phyloP scores from a whole-genome alignment of 139 green algal genomes.

The Yamagishiella unicocca region DNA sequence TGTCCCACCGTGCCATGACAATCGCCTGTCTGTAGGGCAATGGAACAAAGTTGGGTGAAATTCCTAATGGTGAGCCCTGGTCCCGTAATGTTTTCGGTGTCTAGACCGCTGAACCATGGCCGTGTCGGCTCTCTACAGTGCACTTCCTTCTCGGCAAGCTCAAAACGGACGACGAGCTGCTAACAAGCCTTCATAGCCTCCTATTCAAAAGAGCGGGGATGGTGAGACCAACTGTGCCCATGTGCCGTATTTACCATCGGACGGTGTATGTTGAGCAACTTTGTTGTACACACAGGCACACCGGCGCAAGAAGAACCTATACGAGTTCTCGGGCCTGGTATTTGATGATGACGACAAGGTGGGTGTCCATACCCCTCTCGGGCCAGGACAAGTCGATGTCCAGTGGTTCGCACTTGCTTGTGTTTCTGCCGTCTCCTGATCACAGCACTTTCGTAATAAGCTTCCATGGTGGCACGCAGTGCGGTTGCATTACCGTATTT shows the following conservation, averaged over 20 bases:
- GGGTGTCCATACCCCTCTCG: too few relatives aligned
- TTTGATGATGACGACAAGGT: constrained; percentile 65
- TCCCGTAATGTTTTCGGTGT: neutral
- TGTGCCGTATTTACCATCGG: too few relatives aligned
- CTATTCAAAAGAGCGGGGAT: constrained; percentile 75
- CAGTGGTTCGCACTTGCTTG: too few relatives aligned
- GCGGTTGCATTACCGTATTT: too few relatives aligned
- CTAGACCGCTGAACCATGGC: neutral
- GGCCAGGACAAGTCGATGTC: too few relatives aligned
- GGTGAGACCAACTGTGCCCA: too few relatives aligned
- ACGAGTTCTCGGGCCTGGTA: constrained; percentile 75
- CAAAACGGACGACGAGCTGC: constrained; percentile 71
- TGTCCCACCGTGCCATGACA: too few relatives aligned
- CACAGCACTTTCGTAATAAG: too few relatives aligned
- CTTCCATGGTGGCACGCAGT: too few relatives aligned
- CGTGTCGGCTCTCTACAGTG: constrained; percentile 46
- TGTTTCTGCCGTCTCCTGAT: too few relatives aligned
- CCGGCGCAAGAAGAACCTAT: constrained; percentile 74
- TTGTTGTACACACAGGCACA: constrained; percentile 48
- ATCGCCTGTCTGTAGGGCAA: constrained; percentile 62
- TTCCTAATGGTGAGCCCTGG: constrained; percentile 75
- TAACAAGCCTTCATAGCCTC: constrained; percentile 72
- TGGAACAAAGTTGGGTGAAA: constrained; percentile 78
- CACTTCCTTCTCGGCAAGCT: constrained; percentile 80
- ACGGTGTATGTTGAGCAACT: neutral